Evolutionary conservation across 768 basidiomycete species (phyloP).

Genomic region (Psilocybe subaeruginosa): DNA sequence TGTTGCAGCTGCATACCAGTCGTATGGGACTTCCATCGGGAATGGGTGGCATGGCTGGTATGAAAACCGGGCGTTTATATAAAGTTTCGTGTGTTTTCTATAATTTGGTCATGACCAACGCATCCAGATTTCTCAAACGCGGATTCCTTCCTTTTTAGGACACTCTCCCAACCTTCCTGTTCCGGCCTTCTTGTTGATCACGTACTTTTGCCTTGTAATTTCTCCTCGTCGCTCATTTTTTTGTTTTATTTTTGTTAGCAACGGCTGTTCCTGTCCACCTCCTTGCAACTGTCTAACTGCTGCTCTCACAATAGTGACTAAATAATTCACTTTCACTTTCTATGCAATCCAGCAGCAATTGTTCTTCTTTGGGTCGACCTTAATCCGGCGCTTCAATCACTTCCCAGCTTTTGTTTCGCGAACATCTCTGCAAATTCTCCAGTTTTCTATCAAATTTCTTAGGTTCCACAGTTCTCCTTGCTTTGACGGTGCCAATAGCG

Average conservation of each 20-base stretch:
- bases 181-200: constrained; percentile 7
- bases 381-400: constrained; percentile 1
- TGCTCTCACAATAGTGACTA: neutral
- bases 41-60: neutral
- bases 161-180: constrained; percentile 2
- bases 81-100: neutral
- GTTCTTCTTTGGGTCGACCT: constrained; percentile 4
- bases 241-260: constrained; percentile 6
- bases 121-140: neutral
- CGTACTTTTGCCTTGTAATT: constrained; percentile 7
- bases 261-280: constrained; percentile 11
- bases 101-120: neutral
- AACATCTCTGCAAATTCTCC: constrained; percentile 1
- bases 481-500: constrained; percentile 16
- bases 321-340: neutral
- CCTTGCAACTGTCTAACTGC: constrained; percentile 6
- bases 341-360: neutral
- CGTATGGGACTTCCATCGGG: constrained; percentile 7
- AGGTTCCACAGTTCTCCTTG: neutral
- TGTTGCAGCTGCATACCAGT: neutral
- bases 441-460: constrained; percentile 1
- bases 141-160: constrained; percentile 13
- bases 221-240: neutral
- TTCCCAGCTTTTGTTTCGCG: neutral
- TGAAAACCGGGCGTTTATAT: constrained; percentile 2